Conservation (phyloP, 257 asterid species). For the Solanum pimpinellifolium region DNA sequence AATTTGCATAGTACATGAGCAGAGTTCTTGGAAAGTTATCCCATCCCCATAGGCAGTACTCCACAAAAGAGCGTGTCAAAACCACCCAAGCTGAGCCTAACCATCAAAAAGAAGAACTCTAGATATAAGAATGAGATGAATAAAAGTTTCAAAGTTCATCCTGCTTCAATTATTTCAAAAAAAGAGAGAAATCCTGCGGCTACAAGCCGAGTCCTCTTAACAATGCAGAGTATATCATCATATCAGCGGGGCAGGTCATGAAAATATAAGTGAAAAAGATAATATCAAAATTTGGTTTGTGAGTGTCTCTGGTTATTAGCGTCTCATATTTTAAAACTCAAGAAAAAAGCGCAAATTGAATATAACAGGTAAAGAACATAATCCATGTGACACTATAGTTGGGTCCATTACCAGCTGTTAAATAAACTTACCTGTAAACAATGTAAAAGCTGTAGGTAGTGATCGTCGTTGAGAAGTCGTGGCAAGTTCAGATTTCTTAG, state of each 20-base stretch:
- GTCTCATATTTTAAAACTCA: background rate
- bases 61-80: slow-evolving; percentile 72
- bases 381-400: background rate
- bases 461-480: slow-evolving; percentile 90
- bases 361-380: background rate
- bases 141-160: background rate
- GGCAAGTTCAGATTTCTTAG: slow-evolving; percentile 81
- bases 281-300: background rate
- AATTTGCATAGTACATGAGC: slow-evolving; percentile 89
- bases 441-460: slow-evolving; percentile 71
- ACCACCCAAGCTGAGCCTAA: slow-evolving; percentile 98
- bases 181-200: background rate
- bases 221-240: background rate
- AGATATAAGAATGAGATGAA: background rate
- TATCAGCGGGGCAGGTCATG: background rate
- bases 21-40: slow-evolving; percentile 84
- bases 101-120: background rate
- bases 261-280: background rate
- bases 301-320: background rate
- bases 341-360: background rate
- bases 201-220: background rate
- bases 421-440: slow-evolving; percentile 66
- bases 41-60: slow-evolving; percentile 97
- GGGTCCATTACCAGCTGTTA: background rate
- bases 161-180: background rate